A percentile compares a stretch with the other conserved stretches of the same genome.
Evolutionary conservation across 164 flowering plant species (phyloP).

Genomic region (Stephania cephalantha): DNA sequence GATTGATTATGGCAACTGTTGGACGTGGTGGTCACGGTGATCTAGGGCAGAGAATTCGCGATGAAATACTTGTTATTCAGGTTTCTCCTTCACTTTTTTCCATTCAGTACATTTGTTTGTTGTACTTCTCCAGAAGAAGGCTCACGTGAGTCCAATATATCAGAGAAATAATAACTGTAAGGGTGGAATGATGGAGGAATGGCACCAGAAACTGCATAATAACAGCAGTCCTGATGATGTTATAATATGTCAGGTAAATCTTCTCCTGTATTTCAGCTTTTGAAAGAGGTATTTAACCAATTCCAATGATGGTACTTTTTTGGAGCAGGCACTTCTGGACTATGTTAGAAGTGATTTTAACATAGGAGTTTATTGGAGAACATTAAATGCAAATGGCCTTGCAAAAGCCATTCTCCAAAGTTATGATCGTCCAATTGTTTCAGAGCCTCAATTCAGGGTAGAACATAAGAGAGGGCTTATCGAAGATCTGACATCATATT

Average conservation of each 20-base stretch:
- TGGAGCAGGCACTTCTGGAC: constrained; percentile 27
- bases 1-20: constrained; percentile 22
- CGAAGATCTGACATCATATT: constrained; percentile 25
- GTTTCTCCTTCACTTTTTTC: constrained; percentile 5
- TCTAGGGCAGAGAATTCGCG: constrained; percentile 29
- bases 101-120: not conserved
- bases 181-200: constrained; percentile 36
- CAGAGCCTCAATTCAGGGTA: constrained; percentile 24
- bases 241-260: constrained; percentile 26
- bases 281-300: not conserved
- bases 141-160: constrained; percentile 2
- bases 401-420: constrained; percentile 19
- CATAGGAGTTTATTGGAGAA: constrained; percentile 22
- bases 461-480: constrained; percentile 22
- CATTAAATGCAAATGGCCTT: constrained; percentile 20
- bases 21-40: constrained; percentile 33
- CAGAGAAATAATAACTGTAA: constrained; percentile 32
- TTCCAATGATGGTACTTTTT: constrained; percentile 8
- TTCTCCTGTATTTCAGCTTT: constrained; percentile 2
- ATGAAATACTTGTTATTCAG: constrained; percentile 29
- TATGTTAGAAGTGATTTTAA: constrained; percentile 23
- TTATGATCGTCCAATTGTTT: constrained; percentile 30
- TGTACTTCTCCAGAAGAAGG: not conserved
- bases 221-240: constrained; percentile 31
- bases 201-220: constrained; percentile 33